Conservation (phyloP, 2,329 filamentous ascomycete species). For the Cryphonectria radicalis region DNA sequence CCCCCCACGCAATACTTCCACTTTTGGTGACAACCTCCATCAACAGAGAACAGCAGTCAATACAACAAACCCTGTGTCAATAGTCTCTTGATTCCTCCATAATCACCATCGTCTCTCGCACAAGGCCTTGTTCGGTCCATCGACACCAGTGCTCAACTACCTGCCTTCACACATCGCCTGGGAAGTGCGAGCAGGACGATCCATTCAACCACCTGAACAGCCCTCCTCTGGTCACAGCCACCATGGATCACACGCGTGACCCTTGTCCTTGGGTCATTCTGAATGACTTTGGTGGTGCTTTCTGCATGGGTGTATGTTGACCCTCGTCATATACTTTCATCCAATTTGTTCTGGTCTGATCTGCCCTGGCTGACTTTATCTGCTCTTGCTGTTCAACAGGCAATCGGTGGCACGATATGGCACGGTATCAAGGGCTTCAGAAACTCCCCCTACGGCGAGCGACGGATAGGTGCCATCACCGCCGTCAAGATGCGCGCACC, state of each 20-base stretch:
- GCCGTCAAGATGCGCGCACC: slow-evolving; percentile 97
- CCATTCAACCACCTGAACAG: not conserved
- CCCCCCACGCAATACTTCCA: not conserved
- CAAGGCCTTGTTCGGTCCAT: not conserved
- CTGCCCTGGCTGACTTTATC: slow-evolving; percentile 19
- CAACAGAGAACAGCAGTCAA: not conserved
- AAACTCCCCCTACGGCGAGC: slow-evolving; percentile 89
- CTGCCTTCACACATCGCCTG: not conserved
- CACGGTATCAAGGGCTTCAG: slow-evolving; percentile 95
- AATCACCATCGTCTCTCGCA: not conserved
- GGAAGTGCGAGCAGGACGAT: not conserved
- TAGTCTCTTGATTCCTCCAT: not conserved
- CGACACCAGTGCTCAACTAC: not conserved
- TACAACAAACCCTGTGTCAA: not conserved
- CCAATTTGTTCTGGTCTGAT: not conserved
- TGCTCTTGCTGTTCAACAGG: slow-evolving; percentile 47
- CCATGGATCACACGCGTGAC: slow-evolving; percentile 94
- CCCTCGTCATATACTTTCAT: not conserved
- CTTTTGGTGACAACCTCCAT: not conserved
- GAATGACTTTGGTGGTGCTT: slow-evolving; percentile 97
- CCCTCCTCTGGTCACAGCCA: not conserved
- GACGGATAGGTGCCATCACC: slow-evolving; percentile 92
- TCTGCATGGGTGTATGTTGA: slow-evolving; percentile 86
- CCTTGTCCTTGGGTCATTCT: slow-evolving; percentile 96
- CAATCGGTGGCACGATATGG: slow-evolving; percentile 84